These are phyloP conservation scores for Lablab purpureus DNA, from an alignment of 306 rosid genomes.

Conservation along the genomic window DNA sequence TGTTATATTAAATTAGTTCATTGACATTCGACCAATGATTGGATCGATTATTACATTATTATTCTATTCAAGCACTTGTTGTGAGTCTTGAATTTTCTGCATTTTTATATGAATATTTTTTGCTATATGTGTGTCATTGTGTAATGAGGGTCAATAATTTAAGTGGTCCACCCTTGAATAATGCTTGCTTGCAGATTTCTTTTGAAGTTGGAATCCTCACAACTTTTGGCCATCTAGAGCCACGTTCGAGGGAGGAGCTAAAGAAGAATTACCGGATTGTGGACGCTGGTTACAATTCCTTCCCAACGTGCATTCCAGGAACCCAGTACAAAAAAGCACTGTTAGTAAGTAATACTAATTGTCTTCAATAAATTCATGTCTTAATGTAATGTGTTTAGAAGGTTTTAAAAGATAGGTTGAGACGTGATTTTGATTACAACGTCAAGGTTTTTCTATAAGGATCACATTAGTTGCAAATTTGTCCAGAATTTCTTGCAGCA, in stretches of 20 bases:
- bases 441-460: not conserved
- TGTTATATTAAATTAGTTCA: not conserved
- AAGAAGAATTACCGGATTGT: slow-evolving; percentile 67
- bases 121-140: not conserved
- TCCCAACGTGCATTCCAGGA: slow-evolving; percentile 76
- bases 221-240: slow-evolving; percentile 70
- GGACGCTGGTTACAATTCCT: slow-evolving; percentile 85
- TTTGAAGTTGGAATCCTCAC: slow-evolving; percentile 83
- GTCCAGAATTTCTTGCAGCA: not conserved
- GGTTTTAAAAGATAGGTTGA: not conserved
- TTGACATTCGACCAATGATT: slow-evolving; percentile 28
- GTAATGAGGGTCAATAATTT: slow-evolving; percentile 24
- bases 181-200: slow-evolving; percentile 66
- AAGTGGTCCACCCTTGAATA: slow-evolving; percentile 38
- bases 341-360: slow-evolving; percentile 48
- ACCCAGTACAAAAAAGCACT: slow-evolving; percentile 76
- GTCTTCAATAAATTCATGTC: not conserved
- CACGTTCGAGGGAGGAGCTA: slow-evolving; percentile 62
- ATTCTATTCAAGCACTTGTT: slow-evolving; percentile 14
- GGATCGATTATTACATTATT: slow-evolving; percentile 25
- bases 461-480: not conserved
- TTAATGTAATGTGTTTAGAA: not conserved
- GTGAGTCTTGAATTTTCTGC: slow-evolving; percentile 21
- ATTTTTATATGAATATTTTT: slow-evolving; percentile 6
- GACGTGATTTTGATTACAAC: not conserved